Evolutionary conservation across 768 basidiomycete genomes (phyloP).

Genomic region (Trametes cingulata): DNA sequence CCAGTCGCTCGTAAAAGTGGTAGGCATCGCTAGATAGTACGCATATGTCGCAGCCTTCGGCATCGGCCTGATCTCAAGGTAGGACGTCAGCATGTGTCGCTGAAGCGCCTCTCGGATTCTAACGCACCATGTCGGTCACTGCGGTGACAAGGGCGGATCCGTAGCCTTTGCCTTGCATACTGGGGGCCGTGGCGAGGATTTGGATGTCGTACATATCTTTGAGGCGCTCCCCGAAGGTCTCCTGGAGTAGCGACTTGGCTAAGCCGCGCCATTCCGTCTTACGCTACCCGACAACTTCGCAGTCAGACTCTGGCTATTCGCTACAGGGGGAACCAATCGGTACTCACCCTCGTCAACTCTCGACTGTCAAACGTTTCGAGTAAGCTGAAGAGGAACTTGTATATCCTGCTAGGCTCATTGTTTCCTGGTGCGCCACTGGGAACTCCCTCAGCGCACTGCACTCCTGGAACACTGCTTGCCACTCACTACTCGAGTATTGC

Average conservation of each 20-base stretch:
- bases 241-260: background rate
- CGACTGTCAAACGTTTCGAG: background rate
- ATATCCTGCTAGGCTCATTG: background rate
- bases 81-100: background rate
- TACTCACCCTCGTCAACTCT: background rate
- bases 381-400: background rate
- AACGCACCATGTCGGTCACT: background rate
- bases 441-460: too few relatives aligned
- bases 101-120: background rate
- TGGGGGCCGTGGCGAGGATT: constrained; percentile 8
- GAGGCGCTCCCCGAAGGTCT: background rate
- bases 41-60: constrained; percentile 10
- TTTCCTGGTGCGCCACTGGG: background rate
- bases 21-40: constrained; percentile 15
- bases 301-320: too few relatives aligned
- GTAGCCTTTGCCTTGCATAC: constrained; percentile 20
- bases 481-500: background rate
- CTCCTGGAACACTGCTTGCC: background rate
- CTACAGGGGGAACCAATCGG: background rate
- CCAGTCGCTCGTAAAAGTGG: constrained; percentile 21
- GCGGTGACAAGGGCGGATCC: constrained; percentile 12
- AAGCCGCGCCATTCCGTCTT: background rate
- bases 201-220: constrained; percentile 15
- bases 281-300: too few relatives aligned
- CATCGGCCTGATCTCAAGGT: constrained; percentile 11